Evolutionary conservation across 257 asterid species (phyloP), one percentile per base, ranked within the genome.

Genomic region (Datura wrightii): DNA sequence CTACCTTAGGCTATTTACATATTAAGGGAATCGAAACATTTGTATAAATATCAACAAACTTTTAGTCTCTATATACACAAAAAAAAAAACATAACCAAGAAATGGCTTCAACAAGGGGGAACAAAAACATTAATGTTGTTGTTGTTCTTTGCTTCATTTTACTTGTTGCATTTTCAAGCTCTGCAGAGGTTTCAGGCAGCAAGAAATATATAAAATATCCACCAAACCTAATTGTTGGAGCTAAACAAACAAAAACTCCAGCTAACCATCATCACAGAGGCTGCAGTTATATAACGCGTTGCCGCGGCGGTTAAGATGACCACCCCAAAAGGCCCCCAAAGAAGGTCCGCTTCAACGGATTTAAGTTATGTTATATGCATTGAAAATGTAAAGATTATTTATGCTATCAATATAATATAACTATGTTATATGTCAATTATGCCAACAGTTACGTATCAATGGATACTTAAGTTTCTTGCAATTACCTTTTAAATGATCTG

Each of bases 101-200:
- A 48, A 76, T 76, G 81, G 60, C 81, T 24, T 46, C 13, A 52
- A 74, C 24, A 13, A 50, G 14, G 24, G 24, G 60, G 13, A 50
- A 76, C 62, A 13, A 14, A 76, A 76, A 31, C 1, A 67, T 39
- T 67, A 76, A 13, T 76, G 24, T 50, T 31, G 3, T 76, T 24
- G 0, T 76, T 76, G 44, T 50, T 76, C 24, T 76, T 11, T 76
- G 59, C 62, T 76, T 76, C 44, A 50, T 76, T 76, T 31, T 52
- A 50, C 81, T 76, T 6, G 5, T 76, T 1, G 2, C 46, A 6
- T 48, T 31, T 76, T 76, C 81, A 24, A 48, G 78, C 13, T 67
- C 62, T 0, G 2, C 31, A 13, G 59, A 72, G 55, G 19, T 31
- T 76, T 48, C 62, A 14, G 10, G 50, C 41, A 48, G 18, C 8